phyloP scores from a whole-genome alignment of 2,329 filamentous ascomycete species.

The Orbilia javanica region DNA sequence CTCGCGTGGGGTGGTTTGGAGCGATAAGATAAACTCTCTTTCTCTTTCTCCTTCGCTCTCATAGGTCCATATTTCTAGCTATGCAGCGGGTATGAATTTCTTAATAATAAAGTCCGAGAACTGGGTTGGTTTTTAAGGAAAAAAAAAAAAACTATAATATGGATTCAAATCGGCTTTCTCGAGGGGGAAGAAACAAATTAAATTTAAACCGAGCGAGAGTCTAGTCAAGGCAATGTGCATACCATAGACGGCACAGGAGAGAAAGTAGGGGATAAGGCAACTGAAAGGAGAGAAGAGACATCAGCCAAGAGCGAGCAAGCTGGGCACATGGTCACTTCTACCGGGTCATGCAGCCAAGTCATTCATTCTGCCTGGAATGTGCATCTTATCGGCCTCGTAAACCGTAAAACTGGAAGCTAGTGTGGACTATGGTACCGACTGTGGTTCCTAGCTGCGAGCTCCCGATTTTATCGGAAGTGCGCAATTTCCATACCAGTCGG shows the following conservation, averaged over 20 bases:
- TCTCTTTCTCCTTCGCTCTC: background rate
- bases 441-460: slow-evolving; percentile 42
- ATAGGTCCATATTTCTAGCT: background rate
- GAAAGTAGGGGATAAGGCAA: background rate
- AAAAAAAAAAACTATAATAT: background rate
- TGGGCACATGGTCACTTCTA: slow-evolving; percentile 42
- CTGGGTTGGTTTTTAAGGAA: no score
- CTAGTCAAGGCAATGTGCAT: no score
- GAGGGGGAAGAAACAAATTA: background rate
- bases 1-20: slow-evolving; percentile 51
- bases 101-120: background rate
- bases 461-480: slow-evolving; percentile 42
- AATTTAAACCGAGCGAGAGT: background rate
- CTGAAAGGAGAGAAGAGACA: slow-evolving; percentile 11
- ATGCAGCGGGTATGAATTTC: background rate
- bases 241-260: background rate
- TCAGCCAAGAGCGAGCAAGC: slow-evolving; percentile 6
- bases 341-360: slow-evolving; percentile 59
- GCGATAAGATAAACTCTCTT: slow-evolving; percentile 20
- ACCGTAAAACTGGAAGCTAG: background rate
- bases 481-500: slow-evolving; percentile 21
- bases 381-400: slow-evolving; percentile 28
- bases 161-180: background rate
- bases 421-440: no score
- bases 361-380: slow-evolving; percentile 29